Percentiles rank a stretch among this genome's conserved stretches.
These are phyloP conservation scores for Peronosclerospora sorghi DNA, from an alignment of 352 stramenopile species.

Conservation along the genomic window DNA sequence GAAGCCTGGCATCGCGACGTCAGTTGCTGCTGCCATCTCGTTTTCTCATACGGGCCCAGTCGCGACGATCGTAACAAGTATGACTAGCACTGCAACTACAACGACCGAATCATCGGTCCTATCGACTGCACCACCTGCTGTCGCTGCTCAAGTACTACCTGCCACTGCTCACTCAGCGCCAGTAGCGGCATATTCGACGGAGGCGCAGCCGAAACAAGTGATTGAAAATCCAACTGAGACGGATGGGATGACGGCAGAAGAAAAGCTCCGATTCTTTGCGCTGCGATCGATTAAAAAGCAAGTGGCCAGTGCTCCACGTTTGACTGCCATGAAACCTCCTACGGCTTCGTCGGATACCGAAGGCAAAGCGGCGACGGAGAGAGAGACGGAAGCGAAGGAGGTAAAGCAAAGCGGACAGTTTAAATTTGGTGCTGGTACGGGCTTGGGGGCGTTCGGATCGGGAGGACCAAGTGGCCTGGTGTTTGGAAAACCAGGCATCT, in stretches of 20 bases:
- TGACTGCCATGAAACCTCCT: conserved; percentile 16
- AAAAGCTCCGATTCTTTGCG: conserved; percentile 51
- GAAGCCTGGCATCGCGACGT: too few relatives aligned
- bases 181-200: conserved; percentile 5
- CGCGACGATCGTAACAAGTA: conserved; percentile 9
- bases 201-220: conserved; percentile 6
- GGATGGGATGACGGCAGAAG: conserved; percentile 32
- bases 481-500: conserved; percentile 70
- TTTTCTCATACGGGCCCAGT: conserved; percentile 7
- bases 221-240: conserved; percentile 4
- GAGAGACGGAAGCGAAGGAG: conserved; percentile 8
- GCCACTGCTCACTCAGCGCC: conserved; percentile 1
- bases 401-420: conserved; percentile 16
- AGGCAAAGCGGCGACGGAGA: conserved; percentile 11
- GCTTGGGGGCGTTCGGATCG: conserved; percentile 38
- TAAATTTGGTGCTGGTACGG: conserved; percentile 20
- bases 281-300: conserved; percentile 66
- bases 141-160: conserved; percentile 7
- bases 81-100: conserved; percentile 3
- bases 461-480: conserved; percentile 44
- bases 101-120: conserved; percentile 1
- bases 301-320: conserved; percentile 17
- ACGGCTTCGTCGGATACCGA: conserved; percentile 5
- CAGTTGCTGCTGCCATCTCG: conserved; percentile 2
- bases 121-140: conserved; percentile 9